Evolutionary conservation across 2,329 filamentous ascomycete species (phyloP), one percentile per base, ranked within the genome.

Genomic region (Aspergillus amoenus): DNA sequence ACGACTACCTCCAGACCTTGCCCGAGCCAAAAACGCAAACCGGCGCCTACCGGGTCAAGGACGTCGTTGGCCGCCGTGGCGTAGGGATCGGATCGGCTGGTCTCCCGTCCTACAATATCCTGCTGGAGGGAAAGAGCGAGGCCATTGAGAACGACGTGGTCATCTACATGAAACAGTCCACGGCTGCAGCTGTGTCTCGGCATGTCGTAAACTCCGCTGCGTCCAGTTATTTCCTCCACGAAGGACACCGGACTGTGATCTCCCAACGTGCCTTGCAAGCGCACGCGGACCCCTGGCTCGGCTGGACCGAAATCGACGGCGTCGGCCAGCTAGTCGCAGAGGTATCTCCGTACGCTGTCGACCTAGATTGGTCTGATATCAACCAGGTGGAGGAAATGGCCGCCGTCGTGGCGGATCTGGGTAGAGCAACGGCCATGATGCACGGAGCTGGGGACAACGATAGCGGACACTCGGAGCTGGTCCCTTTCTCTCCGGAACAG

Each of bases 331-430:
- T 64, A n/a, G 61, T 64, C 21, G 61, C 61, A 5, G 61, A 64
- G 43, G 61, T 64, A 17, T 62, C 60, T 4, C 61, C 61, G 9
- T 64, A 64, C n/a, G 60, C 61, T 1, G 60, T 64, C 7, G 61
- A 64, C 43, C 56, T 64, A 4, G 60, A 64, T 34, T 64, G 61
- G 61, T 61, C 61, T 2, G 61, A 64, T 17, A 64, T 64, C 49
- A 57, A 64, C 24, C 45, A 63, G 8, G 24, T 50, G 15, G 53
- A 52, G 9, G 58, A 64, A 52, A 63, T 63, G 39, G 57, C 49
- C 3, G 40, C 53, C 3, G 56, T 61, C 2, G 58, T 62, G 12
- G 58, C 55, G 7, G 61, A 64, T 40, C 52, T 64, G 5, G 61
- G 61, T 4, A 39, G 61, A 7, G 61, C 58, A 7, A 64, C 61